Evolutionary conservation across 177 flowering plant genomes (phyloP), one percentile per base, ranked within the genome.

Genomic region (Vitis hybrid): DNA sequence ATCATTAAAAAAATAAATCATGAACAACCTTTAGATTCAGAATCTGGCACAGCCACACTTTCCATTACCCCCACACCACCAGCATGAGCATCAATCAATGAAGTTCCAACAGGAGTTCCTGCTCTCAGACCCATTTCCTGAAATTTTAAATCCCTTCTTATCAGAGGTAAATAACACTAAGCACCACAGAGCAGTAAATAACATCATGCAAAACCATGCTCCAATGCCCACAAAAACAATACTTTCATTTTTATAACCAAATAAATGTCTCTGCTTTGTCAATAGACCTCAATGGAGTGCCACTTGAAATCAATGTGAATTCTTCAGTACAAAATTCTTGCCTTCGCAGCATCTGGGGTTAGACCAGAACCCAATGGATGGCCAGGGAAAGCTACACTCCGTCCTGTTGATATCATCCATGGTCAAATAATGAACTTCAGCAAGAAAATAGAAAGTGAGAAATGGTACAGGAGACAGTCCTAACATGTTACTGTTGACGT

Each of bases 301-400:
- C 78, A 86, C 68, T 72, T 72, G 66, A 77, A 83, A 80, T 81
- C 71, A 85, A 83, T 78, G 71, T 74, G 70, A 79, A 70, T 75
- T 83, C 82, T 79, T 80, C 75, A 77, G 58, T 67, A 80, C 66
- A 68, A 77, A 75, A 76, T 74, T 83, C 97, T 89, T 89, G 86
- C 99, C 98, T 93, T 82, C 62, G 99, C 99, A 78, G 98, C 97
- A 80, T 89, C 77, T 57, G 85, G 74, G 64, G 97, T 89, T 45
- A 95, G 84, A 78, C 99, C 99, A 80, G 89, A 83, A 69, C 99
- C 99, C 86, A 95, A 75, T 60, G 97, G 81, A 85, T 93, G 97
- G 49, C 98, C 99, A 70, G 99, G 99, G 78, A 93, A 93, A 79
- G 99, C 98, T 73, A 95, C 99, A 87, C 99, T 95, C 75, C 97